Base-by-base conservation (phyloP, 2,329 filamentous ascomycete species). In the Bipolaris bicolor region DNA sequence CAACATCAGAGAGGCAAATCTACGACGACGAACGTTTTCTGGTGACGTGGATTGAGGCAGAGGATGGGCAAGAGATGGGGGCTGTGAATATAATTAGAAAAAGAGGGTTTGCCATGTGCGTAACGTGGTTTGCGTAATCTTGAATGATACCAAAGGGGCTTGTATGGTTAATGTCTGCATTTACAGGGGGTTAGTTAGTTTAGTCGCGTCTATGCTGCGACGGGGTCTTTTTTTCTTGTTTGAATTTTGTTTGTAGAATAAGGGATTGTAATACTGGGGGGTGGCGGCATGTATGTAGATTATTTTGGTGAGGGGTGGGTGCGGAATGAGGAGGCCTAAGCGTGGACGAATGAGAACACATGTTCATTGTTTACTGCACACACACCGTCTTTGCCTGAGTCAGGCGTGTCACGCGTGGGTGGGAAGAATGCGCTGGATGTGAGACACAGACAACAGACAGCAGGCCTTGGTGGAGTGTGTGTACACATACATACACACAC, bases 11-110 rank as follows among this genome's bases (percentile, higher is more conserved):
- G 63, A 66, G 24, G 61, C 68, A 45, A 55, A 55, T 13, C 31
- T 64, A 10, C 65, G 62, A 40, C 64, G 68, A 55, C 64, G 64
- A 45, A 62, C 61, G 10, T 65, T 64, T 45, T 65, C 66, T 40
- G 62, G 66, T 18, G 71, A 73, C 29, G 29, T 73, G 48, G 71
- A 73, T 52, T 72, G 54, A 70, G 3, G 2, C 2, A 10, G 26
- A 29, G 26, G 26, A 10, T 29, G 26, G 3, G 26, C 13, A 44
- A 20, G 20, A 20, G 20, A 20, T 3, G 20, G n/a, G 16, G 37
- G 34, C 11, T 13, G 20, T 34, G n/a, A 33, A 52, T 20, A 52
- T 33, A 45, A 44, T 55, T 40, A 51, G 48, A 44, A 47, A 45
- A 47, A 47, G 20, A 36, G 57, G 47, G 50, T 53, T 48, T 44